A percentile compares a stretch with the other conserved stretches of the same genome.
Evolutionary conservation across 2,329 filamentous ascomycete species (phyloP).

Genomic region (Didymella arachidicola): DNA sequence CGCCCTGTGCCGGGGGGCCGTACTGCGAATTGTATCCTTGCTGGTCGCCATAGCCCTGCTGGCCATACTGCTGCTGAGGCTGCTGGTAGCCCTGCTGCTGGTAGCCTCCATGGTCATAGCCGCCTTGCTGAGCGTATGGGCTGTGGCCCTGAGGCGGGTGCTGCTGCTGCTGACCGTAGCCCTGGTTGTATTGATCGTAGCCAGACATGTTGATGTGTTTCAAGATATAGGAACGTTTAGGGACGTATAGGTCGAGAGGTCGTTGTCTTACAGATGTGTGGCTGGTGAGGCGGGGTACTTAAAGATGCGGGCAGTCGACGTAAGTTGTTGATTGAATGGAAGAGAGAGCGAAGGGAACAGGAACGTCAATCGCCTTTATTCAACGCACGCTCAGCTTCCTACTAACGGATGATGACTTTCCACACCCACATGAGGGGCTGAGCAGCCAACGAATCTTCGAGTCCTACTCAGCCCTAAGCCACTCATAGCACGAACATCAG

Average conservation of each 20-base stretch:
- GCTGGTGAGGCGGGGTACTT: constrained; percentile 18
- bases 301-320: constrained; percentile 16
- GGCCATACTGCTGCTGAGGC: constrained; percentile 42
- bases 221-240: not conserved
- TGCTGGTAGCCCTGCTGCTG: constrained; percentile 42
- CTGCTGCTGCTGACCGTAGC: constrained; percentile 45
- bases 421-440: constrained; percentile 34
- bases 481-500: constrained; percentile 25
- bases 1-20: constrained; percentile 57
- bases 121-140: constrained; percentile 41
- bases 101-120: constrained; percentile 43
- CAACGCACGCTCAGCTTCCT: constrained; percentile 15
- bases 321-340: constrained; percentile 13
- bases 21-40: constrained; percentile 49
- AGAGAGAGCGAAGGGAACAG: constrained; percentile 23
- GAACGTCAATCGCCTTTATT: constrained; percentile 31
- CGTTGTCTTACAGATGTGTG: not conserved
- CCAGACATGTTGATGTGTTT: constrained; percentile 56
- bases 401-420: constrained; percentile 39
- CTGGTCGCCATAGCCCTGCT: constrained; percentile 47
- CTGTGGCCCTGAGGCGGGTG: constrained; percentile 46
- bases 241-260: not conserved
- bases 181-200: constrained; percentile 57
- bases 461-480: constrained; percentile 44
- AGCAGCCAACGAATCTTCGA: constrained; percentile 37